phyloP scores from a whole-genome alignment of 2,329 filamentous ascomycete genomes.

The Acrodontium crateriforme region DNA sequence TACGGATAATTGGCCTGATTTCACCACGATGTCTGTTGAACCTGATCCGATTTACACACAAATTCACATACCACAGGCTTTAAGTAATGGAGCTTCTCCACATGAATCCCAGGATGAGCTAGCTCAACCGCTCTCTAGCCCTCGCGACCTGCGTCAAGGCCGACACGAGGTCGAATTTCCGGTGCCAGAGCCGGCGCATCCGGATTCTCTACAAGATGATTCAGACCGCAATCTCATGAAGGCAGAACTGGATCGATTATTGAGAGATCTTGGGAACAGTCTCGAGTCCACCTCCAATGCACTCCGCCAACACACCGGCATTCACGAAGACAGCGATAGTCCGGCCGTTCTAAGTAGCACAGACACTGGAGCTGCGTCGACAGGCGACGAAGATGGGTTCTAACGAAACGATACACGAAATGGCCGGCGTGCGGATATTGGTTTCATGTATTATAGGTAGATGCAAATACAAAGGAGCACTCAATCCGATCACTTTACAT shows the following conservation, averaged over 20 bases:
- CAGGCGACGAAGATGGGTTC: too few species aligned
- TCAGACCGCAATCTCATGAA: slow-evolving; percentile 15
- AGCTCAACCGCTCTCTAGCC: slow-evolving; percentile 7
- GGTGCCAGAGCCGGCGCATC: slow-evolving; percentile 14
- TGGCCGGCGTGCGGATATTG: too few species aligned
- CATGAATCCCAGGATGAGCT: slow-evolving; percentile 6
- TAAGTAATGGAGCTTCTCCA: too few species aligned
- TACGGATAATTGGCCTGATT: slow-evolving; percentile 10
- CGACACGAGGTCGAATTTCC: slow-evolving; percentile 17
- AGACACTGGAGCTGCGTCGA: too few species aligned
- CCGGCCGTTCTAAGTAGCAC: too few species aligned
- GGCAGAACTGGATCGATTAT: slow-evolving; percentile 17
- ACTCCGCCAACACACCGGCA: slow-evolving; percentile 4
- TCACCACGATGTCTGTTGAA: slow-evolving; percentile 1
- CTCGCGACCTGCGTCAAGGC: slow-evolving; percentile 5
- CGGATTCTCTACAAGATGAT: slow-evolving; percentile 17
- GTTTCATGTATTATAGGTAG: too few species aligned
- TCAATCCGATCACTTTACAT: too few species aligned
- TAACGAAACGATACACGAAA: too few species aligned
- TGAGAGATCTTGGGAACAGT: slow-evolving; percentile 13
- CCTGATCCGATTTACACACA: background rate
- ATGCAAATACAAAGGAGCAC: too few species aligned
- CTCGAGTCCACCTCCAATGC: slow-evolving; percentile 6
- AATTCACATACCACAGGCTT: too few species aligned
- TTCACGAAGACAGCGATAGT: too few species aligned